Evolutionary conservation across 441 rosid species (phyloP).

Genomic region (Populus hybrid): DNA sequence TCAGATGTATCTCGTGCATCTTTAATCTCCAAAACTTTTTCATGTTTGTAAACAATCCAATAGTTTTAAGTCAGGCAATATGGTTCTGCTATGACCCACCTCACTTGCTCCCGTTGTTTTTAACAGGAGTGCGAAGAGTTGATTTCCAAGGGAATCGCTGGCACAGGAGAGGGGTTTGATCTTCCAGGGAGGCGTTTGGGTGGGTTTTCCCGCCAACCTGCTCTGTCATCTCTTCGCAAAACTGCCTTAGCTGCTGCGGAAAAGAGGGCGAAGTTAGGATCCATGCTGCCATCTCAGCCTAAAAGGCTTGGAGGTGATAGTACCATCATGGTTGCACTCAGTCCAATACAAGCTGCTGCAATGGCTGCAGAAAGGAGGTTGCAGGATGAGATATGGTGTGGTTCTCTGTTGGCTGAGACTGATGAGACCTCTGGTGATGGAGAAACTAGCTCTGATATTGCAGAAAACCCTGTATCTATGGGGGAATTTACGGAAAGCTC

Average conservation of each 20-base stretch:
- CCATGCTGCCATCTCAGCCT: constrained; percentile 70
- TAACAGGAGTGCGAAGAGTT: constrained; percentile 82
- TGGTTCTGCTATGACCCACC: not conserved
- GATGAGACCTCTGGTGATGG: constrained; percentile 40
- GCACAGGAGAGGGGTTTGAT: constrained; percentile 76
- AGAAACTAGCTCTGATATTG: constrained; percentile 33
- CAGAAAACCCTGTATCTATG: constrained; percentile 18
- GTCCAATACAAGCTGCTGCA: constrained; percentile 89
- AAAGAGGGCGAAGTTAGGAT: constrained; percentile 55
- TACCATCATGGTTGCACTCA: constrained; percentile 69
- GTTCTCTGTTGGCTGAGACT: constrained; percentile 37
- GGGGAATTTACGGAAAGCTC: constrained; percentile 23
- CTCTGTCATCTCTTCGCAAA: constrained; percentile 51
- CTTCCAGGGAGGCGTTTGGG: constrained; percentile 76
- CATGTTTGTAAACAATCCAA: not conserved
- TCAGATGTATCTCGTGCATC: not conserved
- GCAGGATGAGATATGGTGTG: constrained; percentile 88
- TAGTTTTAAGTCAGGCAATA: not conserved
- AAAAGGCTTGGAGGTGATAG: constrained; percentile 79
- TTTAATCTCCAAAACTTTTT: not conserved
- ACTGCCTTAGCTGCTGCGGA: constrained; percentile 70
- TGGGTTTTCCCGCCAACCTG: constrained; percentile 67
- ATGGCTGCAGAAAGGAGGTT: constrained; percentile 95
- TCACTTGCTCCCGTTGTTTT: constrained; percentile 6
- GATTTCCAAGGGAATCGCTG: constrained; percentile 62